Conservation (phyloP, 495 filamentous ascomycete genomes). For the Parathielavia hyrcaniae region DNA sequence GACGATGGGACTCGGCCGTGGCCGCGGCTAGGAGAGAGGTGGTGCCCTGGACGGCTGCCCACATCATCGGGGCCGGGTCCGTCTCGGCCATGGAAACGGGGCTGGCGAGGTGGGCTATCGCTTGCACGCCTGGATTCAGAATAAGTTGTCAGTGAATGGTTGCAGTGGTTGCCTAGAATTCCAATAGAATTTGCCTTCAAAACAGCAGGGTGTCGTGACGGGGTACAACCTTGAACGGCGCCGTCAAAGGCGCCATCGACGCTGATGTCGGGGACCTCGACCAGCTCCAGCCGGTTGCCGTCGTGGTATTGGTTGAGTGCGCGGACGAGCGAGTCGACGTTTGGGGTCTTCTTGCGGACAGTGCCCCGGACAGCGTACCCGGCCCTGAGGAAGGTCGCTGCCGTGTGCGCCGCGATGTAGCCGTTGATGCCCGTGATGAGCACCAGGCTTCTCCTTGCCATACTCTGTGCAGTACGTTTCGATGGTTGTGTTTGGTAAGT, state of each 20-base stretch:
- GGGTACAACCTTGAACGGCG: slow-evolving; percentile 34
- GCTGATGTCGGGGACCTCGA: slow-evolving; percentile 38
- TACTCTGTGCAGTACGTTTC: neutral
- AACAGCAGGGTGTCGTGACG: too few species aligned
- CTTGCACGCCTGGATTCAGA: slow-evolving; percentile 11
- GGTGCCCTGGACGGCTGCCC: slow-evolving; percentile 67
- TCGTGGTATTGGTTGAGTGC: slow-evolving; percentile 45
- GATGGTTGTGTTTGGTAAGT: neutral
- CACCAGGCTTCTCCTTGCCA: slow-evolving; percentile 17
- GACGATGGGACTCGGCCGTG: slow-evolving; percentile 43
- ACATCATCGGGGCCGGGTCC: slow-evolving; percentile 59
- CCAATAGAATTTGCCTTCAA: too few species aligned
- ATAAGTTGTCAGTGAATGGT: neutral
- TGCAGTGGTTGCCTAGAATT: neutral
- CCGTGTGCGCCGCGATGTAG: slow-evolving; percentile 50
- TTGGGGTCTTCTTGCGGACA: slow-evolving; percentile 27
- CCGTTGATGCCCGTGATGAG: slow-evolving; percentile 54
- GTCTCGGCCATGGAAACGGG: slow-evolving; percentile 58
- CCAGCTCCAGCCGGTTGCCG: slow-evolving; percentile 31
- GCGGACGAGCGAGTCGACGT: slow-evolving; percentile 48
- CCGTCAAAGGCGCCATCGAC: slow-evolving; percentile 37
- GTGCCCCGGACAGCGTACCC: slow-evolving; percentile 50
- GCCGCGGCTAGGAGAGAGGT: slow-evolving; percentile 63
- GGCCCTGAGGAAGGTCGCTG: slow-evolving; percentile 40
- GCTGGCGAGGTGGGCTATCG: slow-evolving; percentile 44